Conservation (phyloP, 2,329 filamentous ascomycete species). For the Tolypocladium tundrense region DNA sequence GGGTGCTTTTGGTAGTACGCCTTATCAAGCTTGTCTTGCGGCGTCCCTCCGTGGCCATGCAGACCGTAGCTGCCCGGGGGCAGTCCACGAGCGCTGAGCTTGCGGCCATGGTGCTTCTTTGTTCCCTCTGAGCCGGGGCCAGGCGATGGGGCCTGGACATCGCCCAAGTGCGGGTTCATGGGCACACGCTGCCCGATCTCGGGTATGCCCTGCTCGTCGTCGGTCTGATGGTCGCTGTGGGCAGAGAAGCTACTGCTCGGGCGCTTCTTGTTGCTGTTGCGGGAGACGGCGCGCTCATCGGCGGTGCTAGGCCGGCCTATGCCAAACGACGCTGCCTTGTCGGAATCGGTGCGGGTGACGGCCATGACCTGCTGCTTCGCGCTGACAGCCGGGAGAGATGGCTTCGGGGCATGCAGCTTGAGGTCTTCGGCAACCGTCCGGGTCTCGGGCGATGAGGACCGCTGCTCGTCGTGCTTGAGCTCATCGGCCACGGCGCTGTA, state of each 20-base stretch:
- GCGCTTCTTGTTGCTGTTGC: conserved; percentile 50
- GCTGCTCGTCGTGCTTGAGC: conserved; percentile 17
- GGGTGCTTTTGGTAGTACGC: conserved; percentile 92
- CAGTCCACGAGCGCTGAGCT: conserved; percentile 57
- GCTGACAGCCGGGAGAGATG: conserved; percentile 69
- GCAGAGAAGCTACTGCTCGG: conserved; percentile 48
- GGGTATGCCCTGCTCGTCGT: conserved; percentile 80
- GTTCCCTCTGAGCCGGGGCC: conserved; percentile 38
- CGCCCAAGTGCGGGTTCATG: conserved; percentile 85
- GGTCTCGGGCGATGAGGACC: conserved; percentile 49
- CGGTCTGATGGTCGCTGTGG: conserved; percentile 42
- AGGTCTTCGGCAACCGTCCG: conserved; percentile 71
- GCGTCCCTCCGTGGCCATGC: conserved; percentile 71
- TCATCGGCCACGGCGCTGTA: conserved; percentile 57
- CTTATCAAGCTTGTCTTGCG: conserved; percentile 76
- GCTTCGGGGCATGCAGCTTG: conserved; percentile 80
- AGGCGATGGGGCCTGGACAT: conserved; percentile 91
- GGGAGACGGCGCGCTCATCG: conserved; percentile 36
- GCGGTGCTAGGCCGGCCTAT: conserved; percentile 57
- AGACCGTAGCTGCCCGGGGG: conserved; percentile 89
- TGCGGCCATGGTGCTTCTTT: conserved; percentile 55
- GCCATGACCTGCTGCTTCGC: conserved; percentile 74
- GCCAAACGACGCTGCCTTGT: conserved; percentile 72
- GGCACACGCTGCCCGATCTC: conserved; percentile 89
- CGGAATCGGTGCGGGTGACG: conserved; percentile 88